A percentile compares a stretch with the other conserved stretches of the same genome.
Conservation (phyloP, 2,329 filamentous ascomycete genomes). For the Penicillium rolfsii region DNA sequence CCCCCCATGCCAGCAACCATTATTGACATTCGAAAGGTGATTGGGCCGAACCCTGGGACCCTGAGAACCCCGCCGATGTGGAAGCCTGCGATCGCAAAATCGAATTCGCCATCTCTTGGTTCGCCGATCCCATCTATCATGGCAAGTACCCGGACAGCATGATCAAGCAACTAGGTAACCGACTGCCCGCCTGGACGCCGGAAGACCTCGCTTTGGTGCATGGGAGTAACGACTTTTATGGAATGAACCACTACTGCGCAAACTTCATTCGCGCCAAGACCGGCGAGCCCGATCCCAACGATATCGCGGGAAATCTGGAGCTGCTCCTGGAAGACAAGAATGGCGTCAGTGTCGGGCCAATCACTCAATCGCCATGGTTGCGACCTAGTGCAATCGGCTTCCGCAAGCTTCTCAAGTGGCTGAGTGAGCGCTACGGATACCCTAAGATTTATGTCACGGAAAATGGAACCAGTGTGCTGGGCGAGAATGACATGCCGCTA, state of each 20-base stretch:
- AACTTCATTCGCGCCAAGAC: slow-evolving; percentile 80
- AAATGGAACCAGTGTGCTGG: slow-evolving; percentile 82
- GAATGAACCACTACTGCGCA: slow-evolving; percentile 92
- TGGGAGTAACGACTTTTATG: slow-evolving; percentile 91
- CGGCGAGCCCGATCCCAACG: slow-evolving; percentile 62
- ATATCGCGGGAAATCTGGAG: slow-evolving; percentile 77
- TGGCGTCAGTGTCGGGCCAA: slow-evolving; percentile 74
- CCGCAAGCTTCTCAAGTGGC: slow-evolving; percentile 74
- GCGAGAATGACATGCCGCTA: slow-evolving; percentile 73
- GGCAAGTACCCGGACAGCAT: slow-evolving; percentile 84
- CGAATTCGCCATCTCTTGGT: slow-evolving; percentile 87
- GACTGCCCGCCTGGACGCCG: slow-evolving; percentile 72
- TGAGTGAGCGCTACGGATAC: slow-evolving; percentile 73
- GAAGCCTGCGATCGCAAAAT: slow-evolving; percentile 79
- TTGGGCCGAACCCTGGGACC: slow-evolving; percentile 80
- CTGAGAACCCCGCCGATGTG: slow-evolving; percentile 72
- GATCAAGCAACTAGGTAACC: slow-evolving; percentile 76
- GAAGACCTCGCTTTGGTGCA: slow-evolving; percentile 75
- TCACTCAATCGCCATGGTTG: slow-evolving; percentile 83
- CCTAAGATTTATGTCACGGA: slow-evolving; percentile 87
- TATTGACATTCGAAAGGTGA: slow-evolving; percentile 58
- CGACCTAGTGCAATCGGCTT: slow-evolving; percentile 76
- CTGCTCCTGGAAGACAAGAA: slow-evolving; percentile 70
- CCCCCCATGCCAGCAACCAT: neutral
- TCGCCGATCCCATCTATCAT: slow-evolving; percentile 83